Conservation (phyloP, 306 rosid genomes). For the Pachyrhizus erosus region DNA sequence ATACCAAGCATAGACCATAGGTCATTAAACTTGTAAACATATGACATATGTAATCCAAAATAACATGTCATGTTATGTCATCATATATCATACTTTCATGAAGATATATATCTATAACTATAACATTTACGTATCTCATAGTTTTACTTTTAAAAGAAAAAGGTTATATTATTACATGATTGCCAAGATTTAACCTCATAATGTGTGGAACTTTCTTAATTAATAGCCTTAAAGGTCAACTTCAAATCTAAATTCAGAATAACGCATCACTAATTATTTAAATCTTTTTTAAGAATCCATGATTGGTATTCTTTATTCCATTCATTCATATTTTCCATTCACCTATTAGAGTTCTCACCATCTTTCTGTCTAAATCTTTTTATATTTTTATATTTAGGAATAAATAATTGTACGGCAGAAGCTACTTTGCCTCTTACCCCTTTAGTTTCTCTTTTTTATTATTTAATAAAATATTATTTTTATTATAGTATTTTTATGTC, state of each 20-base stretch:
- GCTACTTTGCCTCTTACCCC: not conserved
- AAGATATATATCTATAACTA: no score
- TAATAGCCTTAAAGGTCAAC: not conserved
- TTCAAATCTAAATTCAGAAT: not conserved
- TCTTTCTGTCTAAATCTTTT: not conserved
- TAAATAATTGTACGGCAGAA: not conserved
- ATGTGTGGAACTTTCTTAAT: not conserved
- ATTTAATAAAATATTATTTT: no score
- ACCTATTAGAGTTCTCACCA: not conserved
- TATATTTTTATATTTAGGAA: no score
- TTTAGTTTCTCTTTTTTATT: no score
- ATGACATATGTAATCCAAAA: not conserved
- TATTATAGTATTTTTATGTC: no score
- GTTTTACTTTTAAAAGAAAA: no score
- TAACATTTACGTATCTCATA: not conserved
- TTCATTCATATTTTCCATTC: not conserved
- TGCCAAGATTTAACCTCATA: not conserved
- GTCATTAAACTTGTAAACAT: not conserved
- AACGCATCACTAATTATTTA: not conserved
- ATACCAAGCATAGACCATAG: no score
- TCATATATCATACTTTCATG: not conserved
- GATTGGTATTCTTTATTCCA: not conserved
- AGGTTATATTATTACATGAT: not conserved
- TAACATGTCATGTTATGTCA: not conserved
- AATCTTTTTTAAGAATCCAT: not conserved